phyloP scores from a whole-genome alignment of 441 rosid species.

The Arabidopsis lyrata region DNA sequence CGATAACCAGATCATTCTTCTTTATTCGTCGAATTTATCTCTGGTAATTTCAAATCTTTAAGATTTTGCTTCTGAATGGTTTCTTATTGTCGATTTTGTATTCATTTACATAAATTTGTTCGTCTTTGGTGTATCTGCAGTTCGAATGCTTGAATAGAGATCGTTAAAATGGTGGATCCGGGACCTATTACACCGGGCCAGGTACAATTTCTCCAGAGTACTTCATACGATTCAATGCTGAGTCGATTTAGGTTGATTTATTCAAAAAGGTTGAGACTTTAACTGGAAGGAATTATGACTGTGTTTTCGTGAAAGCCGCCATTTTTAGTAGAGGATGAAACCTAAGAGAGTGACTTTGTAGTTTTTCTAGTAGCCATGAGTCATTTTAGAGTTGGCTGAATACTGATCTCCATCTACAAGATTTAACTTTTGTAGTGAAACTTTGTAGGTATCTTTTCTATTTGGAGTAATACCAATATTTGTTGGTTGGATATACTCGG shows the following conservation, averaged over 20 bases:
- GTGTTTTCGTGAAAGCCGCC: slow-evolving; percentile 6
- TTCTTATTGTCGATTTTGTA: slow-evolving; percentile 22
- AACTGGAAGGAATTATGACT: not conserved
- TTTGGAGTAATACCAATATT: slow-evolving; percentile 46
- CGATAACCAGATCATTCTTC: slow-evolving; percentile 16
- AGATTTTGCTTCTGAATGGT: not conserved
- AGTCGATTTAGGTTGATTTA: slow-evolving; percentile 11
- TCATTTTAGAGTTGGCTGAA: too few species aligned
- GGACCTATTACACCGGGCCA: slow-evolving; percentile 49
- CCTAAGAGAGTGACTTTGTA: not conserved
- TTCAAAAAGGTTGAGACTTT: slow-evolving; percentile 3
- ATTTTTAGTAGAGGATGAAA: slow-evolving; percentile 11
- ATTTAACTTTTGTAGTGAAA: slow-evolving; percentile 22
- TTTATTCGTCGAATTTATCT: slow-evolving; percentile 17
- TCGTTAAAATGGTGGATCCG: slow-evolving; percentile 45
- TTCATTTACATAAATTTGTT: slow-evolving; percentile 1
- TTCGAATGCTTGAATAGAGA: not conserved
- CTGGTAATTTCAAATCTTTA: slow-evolving; percentile 25
- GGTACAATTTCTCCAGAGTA: slow-evolving; percentile 16
- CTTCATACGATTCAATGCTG: slow-evolving; percentile 6
- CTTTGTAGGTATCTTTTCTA: slow-evolving; percentile 44
- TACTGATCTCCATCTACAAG: too few species aligned
- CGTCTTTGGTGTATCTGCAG: slow-evolving; percentile 19
- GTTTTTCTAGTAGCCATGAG: too few species aligned
- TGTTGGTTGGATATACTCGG: slow-evolving; percentile 48